These are phyloP conservation scores for Rhodamnia argentea DNA, from an alignment of 345 rosid genomes.

Conservation along the genomic window DNA sequence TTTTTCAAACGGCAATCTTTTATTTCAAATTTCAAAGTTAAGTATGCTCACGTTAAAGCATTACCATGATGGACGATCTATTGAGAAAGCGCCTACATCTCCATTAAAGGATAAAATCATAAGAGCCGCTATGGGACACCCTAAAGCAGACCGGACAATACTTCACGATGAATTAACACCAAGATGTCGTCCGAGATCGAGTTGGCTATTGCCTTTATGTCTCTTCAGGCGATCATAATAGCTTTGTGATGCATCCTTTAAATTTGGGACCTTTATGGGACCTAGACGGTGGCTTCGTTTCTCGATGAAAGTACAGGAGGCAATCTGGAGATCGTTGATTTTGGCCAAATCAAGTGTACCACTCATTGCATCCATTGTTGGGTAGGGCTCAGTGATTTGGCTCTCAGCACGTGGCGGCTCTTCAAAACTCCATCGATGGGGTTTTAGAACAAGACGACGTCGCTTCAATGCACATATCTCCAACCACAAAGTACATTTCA, in stretches of 20 bases:
- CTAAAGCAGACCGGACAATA: no score
- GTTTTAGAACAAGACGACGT: neutral
- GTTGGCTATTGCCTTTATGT: neutral
- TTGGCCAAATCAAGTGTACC: neutral
- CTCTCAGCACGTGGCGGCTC: neutral
- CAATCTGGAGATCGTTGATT: neutral
- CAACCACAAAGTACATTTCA: neutral
- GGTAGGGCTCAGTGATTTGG: neutral
- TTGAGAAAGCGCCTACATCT: no score
- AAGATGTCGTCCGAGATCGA: neutral
- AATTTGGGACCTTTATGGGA: neutral
- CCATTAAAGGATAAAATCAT: no score
- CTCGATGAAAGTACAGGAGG: neutral
- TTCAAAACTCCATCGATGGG: neutral
- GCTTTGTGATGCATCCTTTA: rapidly evolving
- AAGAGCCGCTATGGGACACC: no score
- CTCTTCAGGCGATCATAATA: neutral
- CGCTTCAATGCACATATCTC: neutral
- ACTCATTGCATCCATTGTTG: neutral
- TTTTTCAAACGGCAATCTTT: no score
- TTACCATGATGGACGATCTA: no score
- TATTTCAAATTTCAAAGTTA: no score
- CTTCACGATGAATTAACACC: no score
- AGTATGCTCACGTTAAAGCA: no score
- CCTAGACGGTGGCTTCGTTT: neutral